phyloP scores from a whole-genome alignment of 2,329 filamentous ascomycete species.

The Penicillium janthinellum region DNA sequence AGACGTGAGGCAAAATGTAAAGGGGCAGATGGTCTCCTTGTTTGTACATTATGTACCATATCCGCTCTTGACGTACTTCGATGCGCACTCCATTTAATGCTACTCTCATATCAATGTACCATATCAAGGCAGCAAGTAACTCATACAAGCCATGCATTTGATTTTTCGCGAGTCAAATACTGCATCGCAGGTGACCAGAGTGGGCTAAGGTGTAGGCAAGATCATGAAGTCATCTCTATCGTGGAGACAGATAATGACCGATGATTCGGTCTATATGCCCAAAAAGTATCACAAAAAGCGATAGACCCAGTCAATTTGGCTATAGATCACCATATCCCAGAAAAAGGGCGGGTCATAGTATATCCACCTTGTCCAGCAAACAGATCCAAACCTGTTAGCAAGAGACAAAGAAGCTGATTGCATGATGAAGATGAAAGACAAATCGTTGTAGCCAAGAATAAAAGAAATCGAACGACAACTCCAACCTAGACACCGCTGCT shows the following conservation, averaged over 20 bases:
- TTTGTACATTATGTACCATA: conserved; percentile 35
- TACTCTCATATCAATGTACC: background rate
- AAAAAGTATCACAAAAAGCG: background rate
- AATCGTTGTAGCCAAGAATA: background rate
- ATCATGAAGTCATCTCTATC: background rate
- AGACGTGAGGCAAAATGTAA: background rate
- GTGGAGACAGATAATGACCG: background rate
- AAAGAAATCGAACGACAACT: conserved; percentile 10
- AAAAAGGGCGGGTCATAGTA: conserved; percentile 11
- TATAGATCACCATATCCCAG: background rate
- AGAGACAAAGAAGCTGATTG: conserved; percentile 11
- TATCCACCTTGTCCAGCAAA: conserved; percentile 15
- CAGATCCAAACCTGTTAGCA: conserved; percentile 3
- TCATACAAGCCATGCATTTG: background rate
- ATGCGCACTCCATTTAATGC: conserved; percentile 12
- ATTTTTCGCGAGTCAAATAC: background rate
- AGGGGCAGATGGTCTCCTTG: conserved; percentile 7
- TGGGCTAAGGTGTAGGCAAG: background rate
- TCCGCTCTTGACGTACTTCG: conserved; percentile 21
- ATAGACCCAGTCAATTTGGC: background rate
- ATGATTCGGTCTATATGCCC: background rate
- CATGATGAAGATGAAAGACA: conserved; percentile 5
- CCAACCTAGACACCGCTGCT: conserved; percentile 16
- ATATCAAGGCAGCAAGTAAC: background rate
- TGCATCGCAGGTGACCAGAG: background rate